These are phyloP conservation scores for Ceriops tagal DNA, from an alignment of 345 rosid genomes.

Conservation along the genomic window DNA sequence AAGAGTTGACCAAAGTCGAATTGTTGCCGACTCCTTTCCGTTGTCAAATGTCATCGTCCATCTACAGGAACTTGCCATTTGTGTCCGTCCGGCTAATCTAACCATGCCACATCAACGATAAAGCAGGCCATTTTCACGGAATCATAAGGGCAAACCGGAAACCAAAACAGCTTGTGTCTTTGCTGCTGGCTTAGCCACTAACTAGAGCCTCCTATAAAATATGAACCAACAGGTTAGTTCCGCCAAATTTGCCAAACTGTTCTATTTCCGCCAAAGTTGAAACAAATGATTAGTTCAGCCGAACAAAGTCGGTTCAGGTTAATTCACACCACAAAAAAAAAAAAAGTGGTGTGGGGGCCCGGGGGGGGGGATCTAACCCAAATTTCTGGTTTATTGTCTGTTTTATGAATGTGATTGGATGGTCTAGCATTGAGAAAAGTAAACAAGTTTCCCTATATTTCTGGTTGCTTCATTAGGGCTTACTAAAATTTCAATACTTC, in stretches of 20 bases:
- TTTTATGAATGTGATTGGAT: no score
- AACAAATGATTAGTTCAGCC: background rate
- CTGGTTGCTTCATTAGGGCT: no score
- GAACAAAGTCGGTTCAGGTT: no score
- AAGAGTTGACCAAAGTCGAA: constrained; percentile 10
- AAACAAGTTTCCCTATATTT: no score
- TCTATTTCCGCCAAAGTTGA: no score
- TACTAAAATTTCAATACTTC: no score
- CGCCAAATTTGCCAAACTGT: no score
- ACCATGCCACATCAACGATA: background rate
- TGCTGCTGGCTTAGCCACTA: background rate
- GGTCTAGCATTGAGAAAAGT: no score
- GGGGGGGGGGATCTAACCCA: no score
- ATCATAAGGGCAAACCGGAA: background rate
- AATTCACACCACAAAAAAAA: no score
- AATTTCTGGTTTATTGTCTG: no score
- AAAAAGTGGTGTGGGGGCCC: background rate
- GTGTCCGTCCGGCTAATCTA: background rate
- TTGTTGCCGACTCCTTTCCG: background rate
- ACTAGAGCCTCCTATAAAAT: background rate
- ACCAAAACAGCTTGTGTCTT: background rate
- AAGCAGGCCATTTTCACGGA: constrained; percentile 13
- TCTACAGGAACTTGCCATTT: background rate
- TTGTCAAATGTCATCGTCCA: background rate
- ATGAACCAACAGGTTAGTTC: no score